phyloP scores from a whole-genome alignment of 306 rosid species.

The Castanospermum australe region DNA sequence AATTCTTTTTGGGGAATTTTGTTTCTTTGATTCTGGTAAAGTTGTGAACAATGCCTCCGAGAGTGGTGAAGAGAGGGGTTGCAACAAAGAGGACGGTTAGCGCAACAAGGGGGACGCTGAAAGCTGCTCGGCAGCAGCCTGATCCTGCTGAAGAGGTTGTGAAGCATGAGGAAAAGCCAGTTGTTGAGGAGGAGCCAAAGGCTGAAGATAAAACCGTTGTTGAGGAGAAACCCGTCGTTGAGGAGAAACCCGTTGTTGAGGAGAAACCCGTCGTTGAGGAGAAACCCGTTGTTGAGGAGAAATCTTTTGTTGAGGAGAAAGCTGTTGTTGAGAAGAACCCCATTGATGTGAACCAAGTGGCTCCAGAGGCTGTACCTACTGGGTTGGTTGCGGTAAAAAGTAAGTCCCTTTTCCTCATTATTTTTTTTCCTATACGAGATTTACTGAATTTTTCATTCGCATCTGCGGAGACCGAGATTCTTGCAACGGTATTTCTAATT shows the following conservation, averaged over 20 bases:
- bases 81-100: not conserved
- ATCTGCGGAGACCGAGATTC: not conserved
- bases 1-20: not conserved
- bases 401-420: constrained; percentile 34
- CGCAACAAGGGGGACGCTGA: constrained; percentile 3
- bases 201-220: constrained; percentile 30
- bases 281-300: no score
- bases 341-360: no score
- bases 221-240: constrained; percentile 37
- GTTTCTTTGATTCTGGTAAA: not conserved
- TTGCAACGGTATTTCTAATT: not conserved
- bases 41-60: constrained; percentile 33
- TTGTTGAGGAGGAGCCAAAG: constrained; percentile 37
- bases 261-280: no score
- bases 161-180: constrained; percentile 35
- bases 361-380: constrained; percentile 32
- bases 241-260: constrained; percentile 18
- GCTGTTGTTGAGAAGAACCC: no score
- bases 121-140: constrained; percentile 11
- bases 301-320: no score
- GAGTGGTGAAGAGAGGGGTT: constrained; percentile 29
- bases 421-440: not conserved
- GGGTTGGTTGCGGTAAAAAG: constrained; percentile 45
- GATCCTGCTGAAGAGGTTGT: constrained; percentile 38
- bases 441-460: not conserved